Percentiles rank a stretch among this genome's conserved stretches.
Conservation (phyloP, 352 stramenopile species). For the Phytopythium helicoides region DNA sequence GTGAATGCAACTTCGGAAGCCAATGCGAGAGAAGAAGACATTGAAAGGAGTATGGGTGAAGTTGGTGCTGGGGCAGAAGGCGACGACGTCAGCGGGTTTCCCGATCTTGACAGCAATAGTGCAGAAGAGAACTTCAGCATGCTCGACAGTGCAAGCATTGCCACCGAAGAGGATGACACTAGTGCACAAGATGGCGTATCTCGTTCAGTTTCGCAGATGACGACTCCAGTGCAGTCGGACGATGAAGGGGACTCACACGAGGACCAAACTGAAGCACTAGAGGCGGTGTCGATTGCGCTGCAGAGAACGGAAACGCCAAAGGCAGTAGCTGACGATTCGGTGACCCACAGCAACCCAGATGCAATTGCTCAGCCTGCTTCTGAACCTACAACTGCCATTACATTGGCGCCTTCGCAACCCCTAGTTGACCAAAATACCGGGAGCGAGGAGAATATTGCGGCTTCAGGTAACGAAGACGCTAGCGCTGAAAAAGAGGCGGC, state of each 20-base stretch:
- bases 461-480: slow-evolving; percentile 4
- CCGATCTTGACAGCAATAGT: too few relatives aligned
- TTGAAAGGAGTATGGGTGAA: background rate
- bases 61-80: background rate
- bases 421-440: background rate
- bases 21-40: slow-evolving; percentile 1
- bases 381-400: too few relatives aligned
- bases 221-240: slow-evolving; percentile 66
- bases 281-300: slow-evolving; percentile 27
- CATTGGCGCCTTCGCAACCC: too few relatives aligned
- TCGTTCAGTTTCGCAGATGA: slow-evolving; percentile 65
- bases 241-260: slow-evolving; percentile 45
- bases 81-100: background rate
- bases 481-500: slow-evolving; percentile 11
- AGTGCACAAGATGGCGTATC: slow-evolving; percentile 27
- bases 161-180: background rate
- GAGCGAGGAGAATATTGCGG: background rate
- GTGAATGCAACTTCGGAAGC: slow-evolving; percentile 2
- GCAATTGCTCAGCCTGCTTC: slow-evolving; percentile 1
- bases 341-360: background rate
- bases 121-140: too few relatives aligned
- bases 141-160: background rate
- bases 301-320: slow-evolving; percentile 8
- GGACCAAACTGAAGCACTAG: slow-evolving; percentile 24
- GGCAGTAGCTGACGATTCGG: slow-evolving; percentile 9